Evolutionary conservation across 2,329 filamentous ascomycete genomes (phyloP), one percentile per base, ranked within the genome.

Genomic region (Epichloe coenophiala): DNA sequence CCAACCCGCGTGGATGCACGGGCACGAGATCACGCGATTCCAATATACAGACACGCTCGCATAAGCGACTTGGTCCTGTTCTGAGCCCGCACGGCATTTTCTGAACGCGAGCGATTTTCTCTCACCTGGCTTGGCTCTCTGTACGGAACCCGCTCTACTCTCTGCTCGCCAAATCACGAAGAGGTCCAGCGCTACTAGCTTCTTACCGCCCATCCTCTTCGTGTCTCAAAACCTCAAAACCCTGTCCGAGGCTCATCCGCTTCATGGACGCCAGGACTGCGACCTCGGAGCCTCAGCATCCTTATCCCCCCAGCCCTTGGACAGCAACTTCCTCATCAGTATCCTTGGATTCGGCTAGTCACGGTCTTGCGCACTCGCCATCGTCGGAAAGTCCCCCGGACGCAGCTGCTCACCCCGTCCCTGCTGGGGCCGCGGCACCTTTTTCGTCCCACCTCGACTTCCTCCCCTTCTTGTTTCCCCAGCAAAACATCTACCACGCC

Each of bases 401-500:
- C 57, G 53, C 57, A 53, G 41, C 57, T 52, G 51, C 55, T 53
- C 42, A 55, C 51, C 31, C 61, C 36, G 44, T 44, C 45, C 45
- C 52, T 51, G 51, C 52, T 42, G 53, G 58, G 44, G 56, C 58
- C 52, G 57, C 65, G 53, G 55, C 59, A 42, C 65, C 65, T 44
- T 63, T 66, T 50, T 65, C 72, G 47, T 62, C 70, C 54, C 70
- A 72, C 54, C 59, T 79, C 59, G 75, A 80, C 55, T 68, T 79
- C 53, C 68, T 78, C 31, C 78, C 78, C 37, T 72, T 79, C 55
- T 67, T 80, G 58, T 70, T 80, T 52, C 77, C 77, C 13, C 78
- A 80, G 55, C 77, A 81, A 56, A 77, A 73, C 41, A 68, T 77
- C 55, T 79, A 80, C 65, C 76, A 82, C 60, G 77, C 76, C 49